A percentile compares a stretch with the other conserved stretches of the same genome.
Evolutionary conservation across 495 filamentous ascomycete genomes (phyloP).

Genomic region (Neurospora intermedia): DNA sequence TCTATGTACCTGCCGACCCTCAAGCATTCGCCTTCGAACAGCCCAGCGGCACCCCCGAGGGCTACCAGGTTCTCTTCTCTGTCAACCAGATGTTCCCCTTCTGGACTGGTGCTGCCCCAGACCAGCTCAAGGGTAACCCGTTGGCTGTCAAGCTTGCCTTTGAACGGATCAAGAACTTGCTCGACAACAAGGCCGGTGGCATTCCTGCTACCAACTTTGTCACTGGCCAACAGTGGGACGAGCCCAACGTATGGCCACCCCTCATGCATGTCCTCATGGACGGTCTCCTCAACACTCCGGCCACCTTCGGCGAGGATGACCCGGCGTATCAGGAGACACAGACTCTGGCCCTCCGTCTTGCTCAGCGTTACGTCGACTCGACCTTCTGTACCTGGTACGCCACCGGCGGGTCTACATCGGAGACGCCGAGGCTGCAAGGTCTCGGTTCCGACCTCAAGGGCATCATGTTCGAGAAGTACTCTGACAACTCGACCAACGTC

Average conservation of each 20-base stretch:
- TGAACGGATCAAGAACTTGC: slow-evolving; percentile 22
- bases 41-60: slow-evolving; percentile 21
- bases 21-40: slow-evolving; percentile 23
- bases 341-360: slow-evolving; percentile 28
- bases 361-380: slow-evolving; percentile 39
- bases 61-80: slow-evolving; percentile 31
- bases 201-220: slow-evolving; percentile 34
- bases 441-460: slow-evolving; percentile 24
- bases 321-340: slow-evolving; percentile 31
- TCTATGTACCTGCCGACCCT: slow-evolving; percentile 28
- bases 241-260: slow-evolving; percentile 43
- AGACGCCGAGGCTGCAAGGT: slow-evolving; percentile 31
- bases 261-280: slow-evolving; percentile 38
- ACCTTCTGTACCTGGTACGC: slow-evolving; percentile 43
- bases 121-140: slow-evolving; percentile 31
- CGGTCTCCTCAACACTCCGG: slow-evolving; percentile 33
- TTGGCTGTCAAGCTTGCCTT: slow-evolving; percentile 32
- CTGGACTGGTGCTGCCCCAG: slow-evolving; percentile 41
- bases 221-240: slow-evolving; percentile 43
- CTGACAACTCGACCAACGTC: slow-evolving; percentile 34
- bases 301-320: slow-evolving; percentile 34
- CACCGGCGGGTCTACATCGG: slow-evolving; percentile 35
- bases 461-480: slow-evolving; percentile 44
- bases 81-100: slow-evolving; percentile 39
- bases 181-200: slow-evolving; percentile 29